A percentile compares a stretch with the other conserved stretches of the same genome.
Conservation (phyloP, 176 grass and related monocot species). For the Chrysopogon serrulatus region DNA sequence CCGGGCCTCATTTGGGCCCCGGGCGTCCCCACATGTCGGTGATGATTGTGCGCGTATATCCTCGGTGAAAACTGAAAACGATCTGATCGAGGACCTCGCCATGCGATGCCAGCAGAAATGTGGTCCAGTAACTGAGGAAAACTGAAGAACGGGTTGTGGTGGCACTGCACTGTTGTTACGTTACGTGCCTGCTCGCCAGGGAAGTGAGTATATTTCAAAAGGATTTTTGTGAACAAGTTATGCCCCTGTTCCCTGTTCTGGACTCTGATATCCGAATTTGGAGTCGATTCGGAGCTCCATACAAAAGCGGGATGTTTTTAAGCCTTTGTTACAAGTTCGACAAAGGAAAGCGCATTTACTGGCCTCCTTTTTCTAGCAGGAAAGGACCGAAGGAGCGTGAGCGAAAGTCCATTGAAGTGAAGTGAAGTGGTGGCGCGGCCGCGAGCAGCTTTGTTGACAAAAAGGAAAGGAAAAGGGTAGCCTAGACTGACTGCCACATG, state of each 20-base stretch:
- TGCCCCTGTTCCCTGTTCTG: background rate
- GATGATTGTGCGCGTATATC: background rate
- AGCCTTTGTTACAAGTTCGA: background rate
- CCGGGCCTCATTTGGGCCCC: background rate
- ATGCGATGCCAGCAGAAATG: background rate
- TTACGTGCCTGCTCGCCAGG: background rate
- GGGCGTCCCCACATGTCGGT: background rate
- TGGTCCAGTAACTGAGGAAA: background rate
- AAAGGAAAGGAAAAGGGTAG: background rate
- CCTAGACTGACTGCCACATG: background rate
- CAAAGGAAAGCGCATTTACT: background rate
- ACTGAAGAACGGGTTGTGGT: background rate
- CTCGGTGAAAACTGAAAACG: background rate
- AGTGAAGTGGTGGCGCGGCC: too few species aligned
- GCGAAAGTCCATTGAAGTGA: background rate
- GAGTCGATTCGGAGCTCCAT: background rate
- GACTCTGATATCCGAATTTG: background rate
- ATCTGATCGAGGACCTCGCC: background rate
- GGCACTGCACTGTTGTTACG: background rate
- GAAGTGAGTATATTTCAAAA: background rate
- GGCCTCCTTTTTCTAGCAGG: background rate
- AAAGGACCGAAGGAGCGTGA: background rate
- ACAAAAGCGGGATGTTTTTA: background rate
- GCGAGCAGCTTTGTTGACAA: conserved; percentile 24
- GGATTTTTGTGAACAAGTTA: too few species aligned